Conservation (phyloP, 139 green algal species). For the Chlorella vulgaris region DNA sequence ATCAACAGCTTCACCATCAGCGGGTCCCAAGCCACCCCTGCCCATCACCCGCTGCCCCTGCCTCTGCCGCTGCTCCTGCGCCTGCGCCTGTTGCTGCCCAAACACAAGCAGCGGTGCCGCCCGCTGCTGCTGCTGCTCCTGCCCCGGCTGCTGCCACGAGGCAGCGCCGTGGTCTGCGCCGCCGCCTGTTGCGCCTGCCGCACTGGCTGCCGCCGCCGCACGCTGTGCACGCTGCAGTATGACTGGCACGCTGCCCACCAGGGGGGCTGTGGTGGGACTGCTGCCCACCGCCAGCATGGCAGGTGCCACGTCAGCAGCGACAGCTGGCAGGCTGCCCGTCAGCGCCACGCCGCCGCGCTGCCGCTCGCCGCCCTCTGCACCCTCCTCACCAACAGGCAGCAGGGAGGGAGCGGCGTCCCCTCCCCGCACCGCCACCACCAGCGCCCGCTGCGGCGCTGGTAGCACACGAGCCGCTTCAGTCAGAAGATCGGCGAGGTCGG, state of each 20-base stretch:
- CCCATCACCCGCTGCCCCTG: background rate
- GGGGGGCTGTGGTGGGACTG: background rate
- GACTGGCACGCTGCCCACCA: slow-evolving; percentile 30
- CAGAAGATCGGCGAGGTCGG: slow-evolving; percentile 18
- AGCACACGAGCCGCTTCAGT: slow-evolving; percentile 5
- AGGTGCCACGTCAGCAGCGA: slow-evolving; percentile 8
- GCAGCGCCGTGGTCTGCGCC: background rate
- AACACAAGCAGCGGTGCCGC: background rate
- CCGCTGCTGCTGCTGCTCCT: background rate
- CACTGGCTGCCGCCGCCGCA: background rate
- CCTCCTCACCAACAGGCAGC: background rate
- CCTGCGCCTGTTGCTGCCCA: background rate
- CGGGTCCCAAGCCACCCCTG: background rate
- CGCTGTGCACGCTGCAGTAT: slow-evolving; percentile 2
- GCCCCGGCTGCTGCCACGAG: background rate
- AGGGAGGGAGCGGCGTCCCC: slow-evolving; percentile 8
- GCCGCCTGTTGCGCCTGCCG: background rate
- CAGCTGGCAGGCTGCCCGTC: background rate
- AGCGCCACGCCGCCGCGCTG: slow-evolving; percentile 13
- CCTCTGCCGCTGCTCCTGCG: background rate
- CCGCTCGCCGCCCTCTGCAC: background rate
- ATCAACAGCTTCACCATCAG: background rate
- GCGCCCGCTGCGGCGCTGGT: slow-evolving; percentile 20
- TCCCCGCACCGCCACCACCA: slow-evolving; percentile 15
- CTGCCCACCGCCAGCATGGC: slow-evolving; percentile 13